Base-by-base conservation (phyloP, 202 grass and related monocot species). In the Elaeis oleifera region DNA sequence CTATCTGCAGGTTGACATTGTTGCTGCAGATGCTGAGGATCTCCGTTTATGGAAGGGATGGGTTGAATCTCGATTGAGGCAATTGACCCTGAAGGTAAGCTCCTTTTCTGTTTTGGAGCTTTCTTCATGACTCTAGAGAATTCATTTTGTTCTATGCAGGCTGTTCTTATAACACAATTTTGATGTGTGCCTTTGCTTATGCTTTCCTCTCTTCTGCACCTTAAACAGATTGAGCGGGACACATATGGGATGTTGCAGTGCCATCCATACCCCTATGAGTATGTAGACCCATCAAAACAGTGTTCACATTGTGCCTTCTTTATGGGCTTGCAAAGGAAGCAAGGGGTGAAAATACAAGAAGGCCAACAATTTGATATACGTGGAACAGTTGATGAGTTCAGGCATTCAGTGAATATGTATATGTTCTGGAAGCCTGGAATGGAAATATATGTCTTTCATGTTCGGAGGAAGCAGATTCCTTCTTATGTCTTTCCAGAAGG, bases 301-400 rank as follows among this genome's bases (percentile, higher is more conserved):
- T 44, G 36, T 44, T 44, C 36, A 13, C 36, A 44, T 44, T 44
- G 36, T 44, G 36, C 36, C 2, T 44, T 44, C 61, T 99, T 94
- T 66, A 99, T 99, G 94, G 94, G 88, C 13, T 81, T 99, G 70
- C 79, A 82, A 62, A 71, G 94, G 67, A 99, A 99, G 65, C 79
- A 89, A 73, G 84, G 84, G 18, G 94, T 86, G 18, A 77, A 83
- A 70, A 81, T 86, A 83, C 80, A 86, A 55, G 94, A 92, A 81
- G 94, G 88, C 19, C 94, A 99, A 13, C 53, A 44, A 14, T 44
- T 44, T 44, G 36, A 44, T 13, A 44, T 44, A 44, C 36, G 36
- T 13, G 9, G 36, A 44, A 44, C 36, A 13, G 36, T 44, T 44
- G 36, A 44, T 44, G 36, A 44, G 36, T 44, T 44, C 2, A 44